phyloP scores from a whole-genome alignment of 148 eudicot species.

The Amaranthus hypochondriacus region DNA sequence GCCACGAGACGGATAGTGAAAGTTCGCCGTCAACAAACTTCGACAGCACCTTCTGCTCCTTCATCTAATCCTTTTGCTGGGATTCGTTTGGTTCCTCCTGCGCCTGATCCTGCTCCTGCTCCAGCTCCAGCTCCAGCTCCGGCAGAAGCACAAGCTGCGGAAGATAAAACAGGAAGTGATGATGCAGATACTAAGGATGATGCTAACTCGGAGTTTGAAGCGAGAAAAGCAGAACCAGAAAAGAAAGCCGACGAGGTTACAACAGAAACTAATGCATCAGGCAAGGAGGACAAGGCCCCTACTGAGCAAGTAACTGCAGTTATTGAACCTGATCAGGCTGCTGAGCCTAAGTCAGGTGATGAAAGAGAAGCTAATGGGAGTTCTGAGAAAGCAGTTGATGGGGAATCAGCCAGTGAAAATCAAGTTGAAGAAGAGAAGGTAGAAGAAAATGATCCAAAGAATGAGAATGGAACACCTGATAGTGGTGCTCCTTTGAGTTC shows the following conservation, averaged over 20 bases:
- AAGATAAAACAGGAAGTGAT: conserved; percentile 25
- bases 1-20: conserved; percentile 77
- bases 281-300: conserved; percentile 27
- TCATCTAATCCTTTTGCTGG: conserved; percentile 84
- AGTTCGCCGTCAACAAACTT: conserved; percentile 60
- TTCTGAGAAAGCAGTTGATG: conserved; percentile 14
- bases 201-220: conserved; percentile 28
- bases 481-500: conserved; percentile 54
- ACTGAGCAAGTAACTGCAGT: conserved; percentile 28
- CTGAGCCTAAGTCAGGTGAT: conserved; percentile 30
- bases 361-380: conserved; percentile 23
- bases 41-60: conserved; percentile 51
- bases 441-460: conserved; percentile 28
- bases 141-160: conserved; percentile 28
- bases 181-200: conserved; percentile 28
- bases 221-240: conserved; percentile 24
- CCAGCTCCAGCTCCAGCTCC: conserved; percentile 28
- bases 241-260: conserved; percentile 30
- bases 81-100: conserved; percentile 57
- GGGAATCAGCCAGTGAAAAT: conserved; percentile 15
- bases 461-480: conserved; percentile 33
- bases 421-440: conserved; percentile 13
- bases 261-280: conserved; percentile 19
- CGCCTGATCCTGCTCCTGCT: not conserved
- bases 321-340: not conserved